A percentile compares a stretch with the other conserved stretches of the same genome.
Evolutionary conservation across 2,329 filamentous ascomycete genomes (phyloP).

Genomic region (Phyllosticta citriasiana): DNA sequence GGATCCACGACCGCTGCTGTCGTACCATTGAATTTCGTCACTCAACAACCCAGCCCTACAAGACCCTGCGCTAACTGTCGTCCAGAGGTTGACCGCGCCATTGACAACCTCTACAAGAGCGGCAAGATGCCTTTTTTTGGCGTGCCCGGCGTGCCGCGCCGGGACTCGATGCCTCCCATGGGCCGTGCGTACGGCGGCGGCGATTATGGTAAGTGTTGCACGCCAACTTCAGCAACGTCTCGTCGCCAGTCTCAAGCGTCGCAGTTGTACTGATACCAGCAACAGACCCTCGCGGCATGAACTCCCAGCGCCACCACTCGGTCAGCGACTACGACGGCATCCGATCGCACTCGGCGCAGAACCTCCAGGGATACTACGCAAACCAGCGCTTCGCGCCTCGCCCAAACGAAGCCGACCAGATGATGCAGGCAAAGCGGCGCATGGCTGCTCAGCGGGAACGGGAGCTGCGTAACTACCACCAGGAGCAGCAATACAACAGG

Average conservation of each 20-base stretch:
- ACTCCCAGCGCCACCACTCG: slow-evolving; percentile 67
- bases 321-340: slow-evolving; percentile 74
- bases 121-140: slow-evolving; percentile 54
- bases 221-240: slow-evolving; percentile 15
- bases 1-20: background rate
- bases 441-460: slow-evolving; percentile 98
- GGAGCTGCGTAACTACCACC: slow-evolving; percentile 98
- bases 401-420: slow-evolving; percentile 90
- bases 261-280: background rate
- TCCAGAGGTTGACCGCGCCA: slow-evolving; percentile 86
- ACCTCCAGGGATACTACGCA: slow-evolving; percentile 89
- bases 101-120: slow-evolving; percentile 93
- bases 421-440: slow-evolving; percentile 98
- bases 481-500: slow-evolving; percentile 99
- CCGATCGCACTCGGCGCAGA: slow-evolving; percentile 62
- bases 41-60: background rate
- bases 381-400: slow-evolving; percentile 82
- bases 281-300: slow-evolving; percentile 60
- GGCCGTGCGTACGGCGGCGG: slow-evolving; percentile 39
- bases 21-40: background rate
- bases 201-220: slow-evolving; percentile 47
- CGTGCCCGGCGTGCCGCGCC: slow-evolving; percentile 47
- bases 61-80: background rate
- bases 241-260: background rate
- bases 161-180: slow-evolving; percentile 66